Evolutionary conservation across 1,139 yeast species (phyloP).

Genomic region (Sugiyamaella paludigena): DNA sequence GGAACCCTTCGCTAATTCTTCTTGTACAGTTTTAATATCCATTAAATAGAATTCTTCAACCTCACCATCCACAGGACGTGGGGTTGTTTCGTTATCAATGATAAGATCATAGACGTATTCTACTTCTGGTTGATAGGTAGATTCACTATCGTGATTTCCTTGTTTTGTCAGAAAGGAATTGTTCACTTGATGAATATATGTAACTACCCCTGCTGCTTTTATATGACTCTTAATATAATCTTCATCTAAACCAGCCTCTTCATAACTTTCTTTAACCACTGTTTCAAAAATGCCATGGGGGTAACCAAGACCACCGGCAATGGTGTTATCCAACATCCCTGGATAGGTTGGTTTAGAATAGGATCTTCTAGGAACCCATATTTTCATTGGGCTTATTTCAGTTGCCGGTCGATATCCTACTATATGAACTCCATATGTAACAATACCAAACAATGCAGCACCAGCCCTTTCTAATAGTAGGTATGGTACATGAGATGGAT

Average conservation of each 20-base stretch:
- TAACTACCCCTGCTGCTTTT: conserved; percentile 60
- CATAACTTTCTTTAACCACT: conserved; percentile 77
- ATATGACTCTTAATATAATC: conserved; percentile 49
- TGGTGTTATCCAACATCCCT: conserved; percentile 84
- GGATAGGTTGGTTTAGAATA: conserved; percentile 81
- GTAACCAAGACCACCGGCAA: conserved; percentile 91
- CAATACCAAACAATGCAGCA: conserved; percentile 76
- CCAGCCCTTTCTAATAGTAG: conserved; percentile 75
- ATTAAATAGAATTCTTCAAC: conserved; percentile 69
- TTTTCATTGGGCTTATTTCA: conserved; percentile 44
- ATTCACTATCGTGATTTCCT: conserved; percentile 38
- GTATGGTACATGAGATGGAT: conserved; percentile 55
- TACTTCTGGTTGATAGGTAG: conserved; percentile 81
- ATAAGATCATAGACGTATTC: conserved; percentile 74
- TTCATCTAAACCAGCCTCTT: conserved; percentile 78
- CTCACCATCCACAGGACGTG: conserved; percentile 82
- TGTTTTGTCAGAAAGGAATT: not conserved
- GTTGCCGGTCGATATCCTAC: conserved; percentile 61
- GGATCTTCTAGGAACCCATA: conserved; percentile 89
- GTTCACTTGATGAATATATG: conserved; percentile 53
- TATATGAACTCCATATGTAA: conserved; percentile 86
- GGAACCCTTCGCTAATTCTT: conserved; percentile 49
- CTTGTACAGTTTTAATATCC: conserved; percentile 55
- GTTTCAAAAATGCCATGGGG: conserved; percentile 79
- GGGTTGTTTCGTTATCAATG: conserved; percentile 52